Base-by-base conservation (phyloP, 345 rosid genomes). In the Citrus medica region DNA sequence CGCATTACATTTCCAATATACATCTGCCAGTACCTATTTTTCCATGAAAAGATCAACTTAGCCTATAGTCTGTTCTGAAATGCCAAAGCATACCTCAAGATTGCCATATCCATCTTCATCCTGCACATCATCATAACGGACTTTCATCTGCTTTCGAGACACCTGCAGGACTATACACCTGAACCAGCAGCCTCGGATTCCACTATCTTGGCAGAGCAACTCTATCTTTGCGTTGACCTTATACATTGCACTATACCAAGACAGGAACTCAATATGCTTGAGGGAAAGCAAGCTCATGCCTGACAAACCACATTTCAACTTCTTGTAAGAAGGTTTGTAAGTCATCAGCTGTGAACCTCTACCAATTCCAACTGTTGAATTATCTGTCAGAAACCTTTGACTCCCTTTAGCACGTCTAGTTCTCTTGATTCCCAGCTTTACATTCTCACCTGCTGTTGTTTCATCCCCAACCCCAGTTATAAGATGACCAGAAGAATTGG, bases 171-270 rank as follows among this genome's bases (percentile, higher is more conserved):
- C 82, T 24, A 92, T 90, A 85, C 98, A 92, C 85, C 92, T 88
- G 84, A 96, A 96, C 99, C 98, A 93, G 86, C 99, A 93, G 64
- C 99, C 99, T 84, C 97, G 89, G 78, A 96, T 85, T 56, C 99
- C 99, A 72, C 99, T 96, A 84, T 96, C 99, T 88, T 91, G 99
- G 89, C 97, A 91, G 69, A 93, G 81, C 76, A 85, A 73, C 84
- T 95, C 99, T 76, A 95, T 84, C 84, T 91, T 93, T 72, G 90
- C 94, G 85, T 86, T 90, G 75, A 85, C 86, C 80, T 84, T 84
- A 83, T 89, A 87, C 53, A 74, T 59, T 58, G 79, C 81, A 71
- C 67, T 73, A 72, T 66, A 71, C 84, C 82, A 84, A 73, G 84
- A 87, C 63, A 85, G 89, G 65, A 74, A 76, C 64, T 85, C 87